These are phyloP conservation scores for Penicillium brevicompactum DNA, from an alignment of 2,329 filamentous ascomycete genomes.

Conservation along the genomic window DNA sequence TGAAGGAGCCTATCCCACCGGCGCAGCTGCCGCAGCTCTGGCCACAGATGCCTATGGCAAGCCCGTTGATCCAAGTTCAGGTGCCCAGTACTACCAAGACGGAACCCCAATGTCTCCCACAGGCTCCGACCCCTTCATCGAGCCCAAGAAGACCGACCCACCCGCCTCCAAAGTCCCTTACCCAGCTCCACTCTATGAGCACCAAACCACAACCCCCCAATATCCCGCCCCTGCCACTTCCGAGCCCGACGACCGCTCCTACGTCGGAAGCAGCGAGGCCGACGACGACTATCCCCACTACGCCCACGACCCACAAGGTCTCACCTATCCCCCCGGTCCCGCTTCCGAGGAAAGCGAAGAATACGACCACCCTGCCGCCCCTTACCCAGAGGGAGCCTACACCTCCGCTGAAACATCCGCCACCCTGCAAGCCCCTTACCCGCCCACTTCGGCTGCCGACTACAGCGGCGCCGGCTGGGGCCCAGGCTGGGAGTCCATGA, in stretches of 20 bases:
- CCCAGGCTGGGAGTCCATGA: slow-evolving; percentile 73
- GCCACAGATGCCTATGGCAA: slow-evolving; percentile 30
- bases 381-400: slow-evolving; percentile 28
- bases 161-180: slow-evolving; percentile 34
- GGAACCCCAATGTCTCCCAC: slow-evolving; percentile 53
- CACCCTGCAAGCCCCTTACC: slow-evolving; percentile 31
- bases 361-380: slow-evolving; percentile 51
- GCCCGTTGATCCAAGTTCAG: slow-evolving; percentile 32
- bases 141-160: slow-evolving; percentile 37
- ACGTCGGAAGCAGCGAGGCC: slow-evolving; percentile 61
- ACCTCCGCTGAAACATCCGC: slow-evolving; percentile 27
- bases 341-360: slow-evolving; percentile 57
- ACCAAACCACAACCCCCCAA: slow-evolving; percentile 32
- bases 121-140: slow-evolving; percentile 65
- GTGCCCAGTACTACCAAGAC: slow-evolving; percentile 55
- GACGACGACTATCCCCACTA: slow-evolving; percentile 73
- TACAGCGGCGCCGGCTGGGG: slow-evolving; percentile 69
- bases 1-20: slow-evolving; percentile 47
- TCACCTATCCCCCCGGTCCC: slow-evolving; percentile 53
- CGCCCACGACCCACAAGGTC: slow-evolving; percentile 62
- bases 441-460: slow-evolving; percentile 51
- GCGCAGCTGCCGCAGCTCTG: slow-evolving; percentile 33
- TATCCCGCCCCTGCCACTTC: slow-evolving; percentile 44
- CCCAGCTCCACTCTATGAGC: slow-evolving; percentile 42
- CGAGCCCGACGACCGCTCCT: slow-evolving; percentile 50